A percentile compares a stretch with the other conserved stretches of the same genome.
phyloP scores from a whole-genome alignment of 192 early-diverging fungal species.

The Glomus cerebriforme region DNA sequence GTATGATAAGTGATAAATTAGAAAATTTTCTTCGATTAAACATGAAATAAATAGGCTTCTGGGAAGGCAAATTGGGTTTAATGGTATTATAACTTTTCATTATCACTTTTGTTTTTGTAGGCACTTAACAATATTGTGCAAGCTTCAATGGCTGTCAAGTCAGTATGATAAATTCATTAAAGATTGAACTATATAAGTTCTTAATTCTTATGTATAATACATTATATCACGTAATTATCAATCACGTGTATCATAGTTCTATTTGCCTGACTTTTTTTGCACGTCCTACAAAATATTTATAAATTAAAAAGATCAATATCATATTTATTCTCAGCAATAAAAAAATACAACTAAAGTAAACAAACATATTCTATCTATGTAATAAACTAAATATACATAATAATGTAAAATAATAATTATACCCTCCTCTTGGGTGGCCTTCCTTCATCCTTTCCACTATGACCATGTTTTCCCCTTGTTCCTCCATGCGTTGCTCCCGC shows the following conservation, averaged over 20 bases:
- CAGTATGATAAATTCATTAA: not conserved
- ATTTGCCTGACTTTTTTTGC: not conserved
- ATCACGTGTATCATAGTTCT: not conserved
- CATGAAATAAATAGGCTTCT: not conserved
- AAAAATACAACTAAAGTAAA: not conserved
- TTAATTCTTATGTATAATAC: no score
- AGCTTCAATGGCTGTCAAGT: not conserved
- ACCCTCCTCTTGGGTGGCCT: not conserved
- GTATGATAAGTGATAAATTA: not conserved
- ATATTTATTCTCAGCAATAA: not conserved
- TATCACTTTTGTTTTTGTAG: no score
- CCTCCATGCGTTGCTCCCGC: not conserved
- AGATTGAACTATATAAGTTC: no score
- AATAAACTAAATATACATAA: not conserved
- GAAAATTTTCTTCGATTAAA: not conserved
- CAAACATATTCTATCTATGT: not conserved
- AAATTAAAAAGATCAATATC: not conserved
- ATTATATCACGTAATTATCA: no score
- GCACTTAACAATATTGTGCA: not conserved
- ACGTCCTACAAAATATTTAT: not conserved
- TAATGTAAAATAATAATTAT: not conserved
- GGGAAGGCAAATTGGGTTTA: no score
- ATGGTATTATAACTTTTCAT: no score
- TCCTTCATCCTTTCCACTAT: slow-evolving; percentile 22
- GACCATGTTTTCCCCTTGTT: slow-evolving; percentile 6